Base-by-base conservation (phyloP, 2,329 filamentous ascomycete species). In the Graphilbum fragrans region DNA sequence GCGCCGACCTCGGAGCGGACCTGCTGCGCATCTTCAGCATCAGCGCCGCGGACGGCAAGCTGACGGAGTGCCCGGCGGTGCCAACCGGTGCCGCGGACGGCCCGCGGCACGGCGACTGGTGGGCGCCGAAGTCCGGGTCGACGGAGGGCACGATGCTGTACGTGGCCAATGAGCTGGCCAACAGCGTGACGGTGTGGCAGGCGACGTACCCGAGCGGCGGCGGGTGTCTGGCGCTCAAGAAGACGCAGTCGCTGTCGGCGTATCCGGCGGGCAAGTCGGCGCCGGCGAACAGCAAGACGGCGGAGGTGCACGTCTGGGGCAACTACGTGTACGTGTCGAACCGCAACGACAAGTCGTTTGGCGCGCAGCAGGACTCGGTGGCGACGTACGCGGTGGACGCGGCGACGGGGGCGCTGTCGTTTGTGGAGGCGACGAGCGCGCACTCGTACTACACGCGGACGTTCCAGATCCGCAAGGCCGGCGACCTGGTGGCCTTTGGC, bases 401-500 rank as follows among this genome's bases (percentile, higher is more conserved):
- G 1, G 48, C 54, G 1, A 59, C 69, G 17, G 76, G 75, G 12
- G 63, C 56, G 0, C 55, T 81, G 14, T 53, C 50, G 0, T 75
- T 75, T 49, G 53, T 70, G 1, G 67, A 76, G 44, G 59, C 74
- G 2, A 69, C 66, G 2, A 72, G 74, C 20, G 67, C 75, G 2
- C 70, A 73, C 45, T 72, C 78, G 0, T 67, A 60, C 42, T 77
- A 70, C 49, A 80, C 80, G 0, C 64, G 80, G 2, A 78, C 77
- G 1, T 79, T 82, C 53, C 64, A 65, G 19, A 61, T 81, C 41
- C 82, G 80, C 52, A 64, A 64, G 32, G 67, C 67, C 0, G 79
- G 79, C 0, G 63, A 68, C 35, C 49, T 79, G 45, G 66, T 82
- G 2, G 79, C 78, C 0, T 67, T 84, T 32, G 80, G 71, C 0